phyloP scores from a whole-genome alignment of 768 basidiomycete species.

The Leccinum sublutescens region DNA sequence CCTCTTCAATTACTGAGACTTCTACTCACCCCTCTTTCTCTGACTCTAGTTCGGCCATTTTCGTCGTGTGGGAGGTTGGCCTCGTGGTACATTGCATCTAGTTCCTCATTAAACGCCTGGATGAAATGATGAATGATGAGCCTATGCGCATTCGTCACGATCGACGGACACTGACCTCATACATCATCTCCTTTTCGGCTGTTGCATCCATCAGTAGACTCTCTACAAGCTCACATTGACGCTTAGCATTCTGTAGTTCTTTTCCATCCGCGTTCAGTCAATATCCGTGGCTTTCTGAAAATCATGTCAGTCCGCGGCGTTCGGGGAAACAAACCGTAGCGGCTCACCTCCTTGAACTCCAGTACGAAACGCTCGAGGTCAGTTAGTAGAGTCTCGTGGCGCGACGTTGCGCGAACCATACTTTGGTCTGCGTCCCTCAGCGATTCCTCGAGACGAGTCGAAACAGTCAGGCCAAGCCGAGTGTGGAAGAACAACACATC shows the following conservation, averaged over 20 bases:
- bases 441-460: constrained; percentile 45
- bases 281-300: constrained; percentile 58
- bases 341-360: constrained; percentile 60
- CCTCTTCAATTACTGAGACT: no score
- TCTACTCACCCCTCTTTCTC: constrained; percentile 75
- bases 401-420: constrained; percentile 49
- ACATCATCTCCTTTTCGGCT: constrained; percentile 90
- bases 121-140: constrained; percentile 2
- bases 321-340: neutral
- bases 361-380: constrained; percentile 49
- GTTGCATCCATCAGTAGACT: constrained; percentile 75
- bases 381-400: constrained; percentile 52
- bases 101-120: constrained; percentile 92
- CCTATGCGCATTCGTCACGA: neutral
- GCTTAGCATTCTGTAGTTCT: constrained; percentile 62
- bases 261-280: constrained; percentile 51
- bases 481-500: constrained; percentile 68
- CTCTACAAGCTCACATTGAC: constrained; percentile 79
- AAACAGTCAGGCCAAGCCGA: constrained; percentile 48
- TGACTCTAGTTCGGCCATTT: constrained; percentile 64
- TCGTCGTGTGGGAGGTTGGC: constrained; percentile 78
- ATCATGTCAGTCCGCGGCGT: neutral
- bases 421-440: constrained; percentile 56
- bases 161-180: constrained; percentile 57
- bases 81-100: constrained; percentile 89